Evolutionary conservation across 2,329 filamentous ascomycete genomes (phyloP), one percentile per base, ranked within the genome.

Genomic region (Alternaria sp.): DNA sequence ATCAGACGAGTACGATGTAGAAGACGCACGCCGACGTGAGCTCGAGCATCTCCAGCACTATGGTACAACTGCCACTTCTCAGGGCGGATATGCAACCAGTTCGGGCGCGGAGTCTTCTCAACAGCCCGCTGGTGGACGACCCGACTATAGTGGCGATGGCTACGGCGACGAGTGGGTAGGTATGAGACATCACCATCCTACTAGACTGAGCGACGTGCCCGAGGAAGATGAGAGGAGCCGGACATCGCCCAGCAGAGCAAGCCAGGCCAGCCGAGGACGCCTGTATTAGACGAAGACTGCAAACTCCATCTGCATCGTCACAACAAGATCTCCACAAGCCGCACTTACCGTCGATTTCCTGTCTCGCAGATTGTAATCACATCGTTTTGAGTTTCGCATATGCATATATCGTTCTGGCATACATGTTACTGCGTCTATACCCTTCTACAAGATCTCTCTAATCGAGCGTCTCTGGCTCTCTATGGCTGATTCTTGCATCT

Each of bases 1-100:
- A 38, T 76, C 74, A n/a, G 85, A 87, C 46, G 86, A 88, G 54
- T 86, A 85, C 65, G 85, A 86, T 48, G 83, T 83, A 16, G 78
- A 81, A 48, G 84, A 83, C 36, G 84, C 85, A 61, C 78, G 81
- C 3, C 81, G 80, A 8, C 79, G 80, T 8, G 83, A 85, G 68
- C 75, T 80, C n/a, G 80, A 82, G 63, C 81, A 82, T 54, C 71
- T 81, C 26, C 79, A 80, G 46, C 78, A 77, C 44, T 85, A 84
- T 59, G 81, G 81, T 42, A 73, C 76, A 6, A 65, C 73, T 38
- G 67, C 72, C 20, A 71, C 66, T 36, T 78, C 67, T 53, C 75
- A 62, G 18, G 65, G 68, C 26, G 64, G 66, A 24, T 75, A 75
- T 54, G 67, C 69, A 1, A 73, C 74, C 1, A 74, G 66, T 9